Conservation (phyloP, 2,329 filamentous ascomycete genomes). For the Purpureocillium lavendulum region DNA sequence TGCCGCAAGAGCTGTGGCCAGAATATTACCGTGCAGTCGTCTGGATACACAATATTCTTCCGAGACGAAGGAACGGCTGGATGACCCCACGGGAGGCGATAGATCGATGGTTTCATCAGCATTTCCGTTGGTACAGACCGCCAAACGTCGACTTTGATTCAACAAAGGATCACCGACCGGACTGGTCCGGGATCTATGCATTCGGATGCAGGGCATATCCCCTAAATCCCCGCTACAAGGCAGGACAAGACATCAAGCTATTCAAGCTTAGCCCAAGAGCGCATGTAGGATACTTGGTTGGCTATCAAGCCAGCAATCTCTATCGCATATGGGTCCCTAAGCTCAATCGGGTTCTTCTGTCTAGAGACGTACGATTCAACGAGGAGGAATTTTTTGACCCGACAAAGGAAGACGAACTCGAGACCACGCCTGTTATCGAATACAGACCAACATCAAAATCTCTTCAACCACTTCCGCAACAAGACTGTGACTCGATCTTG, state of each 20-base stretch:
- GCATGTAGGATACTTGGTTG: constrained; percentile 1
- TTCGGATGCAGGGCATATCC: not conserved
- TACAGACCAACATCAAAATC: not conserved
- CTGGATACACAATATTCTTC: not conserved
- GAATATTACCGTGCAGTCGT: not conserved
- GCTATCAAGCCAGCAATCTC: not conserved
- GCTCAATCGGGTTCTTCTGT: not conserved
- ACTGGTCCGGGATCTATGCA: not conserved
- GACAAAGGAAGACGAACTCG: not conserved
- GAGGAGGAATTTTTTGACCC: not conserved
- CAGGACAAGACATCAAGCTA: not conserved
- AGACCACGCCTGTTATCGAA: not conserved
- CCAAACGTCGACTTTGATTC: not conserved
- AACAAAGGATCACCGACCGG: not conserved
- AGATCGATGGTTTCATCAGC: not conserved
- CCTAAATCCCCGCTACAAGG: not conserved
- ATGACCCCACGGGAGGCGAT: not conserved
- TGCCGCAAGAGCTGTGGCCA: not conserved
- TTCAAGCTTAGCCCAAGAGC: not conserved
- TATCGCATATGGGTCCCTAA: constrained; percentile 2
- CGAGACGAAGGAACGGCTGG: not conserved
- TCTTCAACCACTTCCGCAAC: not conserved
- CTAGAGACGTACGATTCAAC: not conserved
- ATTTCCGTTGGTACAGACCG: not conserved
- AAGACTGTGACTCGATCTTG: not conserved